Base-by-base conservation (phyloP, 2,329 filamentous ascomycete genomes). In the Penicillium janthinellum region DNA sequence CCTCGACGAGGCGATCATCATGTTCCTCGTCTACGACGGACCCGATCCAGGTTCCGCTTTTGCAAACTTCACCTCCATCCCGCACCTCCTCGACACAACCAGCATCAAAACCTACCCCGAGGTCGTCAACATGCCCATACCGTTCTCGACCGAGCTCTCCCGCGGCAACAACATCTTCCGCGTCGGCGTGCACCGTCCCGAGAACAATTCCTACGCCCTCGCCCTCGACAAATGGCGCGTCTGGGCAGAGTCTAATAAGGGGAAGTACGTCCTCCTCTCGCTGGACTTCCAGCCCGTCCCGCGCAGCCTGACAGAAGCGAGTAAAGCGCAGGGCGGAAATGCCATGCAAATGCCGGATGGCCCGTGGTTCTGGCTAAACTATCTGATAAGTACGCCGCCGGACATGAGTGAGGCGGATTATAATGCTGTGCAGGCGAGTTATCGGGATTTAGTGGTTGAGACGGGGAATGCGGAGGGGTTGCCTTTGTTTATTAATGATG, bases 11-110 rank as follows among this genome's bases (percentile, higher is more conserved):
- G 65, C 64, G 3, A 72, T 72, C 45, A 58, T 74, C 44, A 61
- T 75, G 68, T 75, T 75, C 59, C 61, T 75, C n/a, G 73, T 75
- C 31, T 75, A 75, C 39, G 73, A 75, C 41, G 73, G 73, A 0
- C 63, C 67, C 5, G 68, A 75, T 39, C 56, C 73, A 2, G 72
- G 73, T 1, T 28, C 67, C 42, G 68, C 71, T 2, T 75, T 75
- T 56, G 49, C 54, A 8, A 74, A 74, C 54, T 75, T 75, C 60
- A 75, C 72, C 7, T 64, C 57, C 37, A 73, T 75, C 20, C 70
- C 73, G 3, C 57, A 67, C 47, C 17, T 75, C 2, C 14, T 74
- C 31, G 66, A 73, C 50, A 74, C 72, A 5, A 60, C 66, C 8
- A 60, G 67, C 8, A 48, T 61, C 15, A 75, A 71, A 50, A 70